Evolutionary conservation across 768 basidiomycete genomes (phyloP).

Genomic region (Leccinum pellstonianum): DNA sequence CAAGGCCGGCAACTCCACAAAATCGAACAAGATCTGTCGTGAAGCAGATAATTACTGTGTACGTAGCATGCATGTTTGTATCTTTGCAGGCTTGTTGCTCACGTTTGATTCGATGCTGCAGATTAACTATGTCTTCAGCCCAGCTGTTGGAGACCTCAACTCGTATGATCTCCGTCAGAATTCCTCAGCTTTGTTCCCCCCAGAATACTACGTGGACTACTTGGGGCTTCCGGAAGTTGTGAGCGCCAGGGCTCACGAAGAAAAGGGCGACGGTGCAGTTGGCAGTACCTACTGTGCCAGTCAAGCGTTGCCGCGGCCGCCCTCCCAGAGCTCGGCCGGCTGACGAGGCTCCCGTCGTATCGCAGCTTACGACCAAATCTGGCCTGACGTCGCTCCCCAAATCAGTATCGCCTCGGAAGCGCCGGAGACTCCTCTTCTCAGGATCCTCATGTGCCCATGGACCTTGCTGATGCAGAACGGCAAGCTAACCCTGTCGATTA

Average conservation of each 20-base stretch:
- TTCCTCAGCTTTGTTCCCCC: no score
- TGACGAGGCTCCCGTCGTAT: constrained; percentile 2
- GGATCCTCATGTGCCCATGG: constrained; percentile 20
- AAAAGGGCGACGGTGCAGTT: constrained; percentile 7
- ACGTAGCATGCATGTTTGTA: no score
- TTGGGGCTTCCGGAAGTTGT: no score
- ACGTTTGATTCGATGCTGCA: no score
- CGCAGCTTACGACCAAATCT: constrained; percentile 6
- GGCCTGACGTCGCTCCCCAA: constrained; percentile 16
- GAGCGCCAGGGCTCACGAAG: constrained; percentile 1
- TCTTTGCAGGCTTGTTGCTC: no score
- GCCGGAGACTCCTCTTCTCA: constrained; percentile 38
- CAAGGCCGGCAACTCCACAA: no score
- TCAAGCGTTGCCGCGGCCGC: constrained; percentile 37
- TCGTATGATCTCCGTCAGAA: no score
- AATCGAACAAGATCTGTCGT: no score
- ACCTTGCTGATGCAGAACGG: constrained; percentile 1
- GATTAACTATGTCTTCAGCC: no score
- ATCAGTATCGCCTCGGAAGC: constrained; percentile 40
- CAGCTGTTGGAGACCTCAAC: no score
- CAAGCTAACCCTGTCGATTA: constrained; percentile 10
- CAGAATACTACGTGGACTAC: no score
- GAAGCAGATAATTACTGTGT: no score
- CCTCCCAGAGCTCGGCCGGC: constrained; percentile 27
- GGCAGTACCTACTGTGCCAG: constrained; percentile 9